phyloP scores from a whole-genome alignment of 805 yeast genomes.

The Wickerhamiella hasegawae region DNA sequence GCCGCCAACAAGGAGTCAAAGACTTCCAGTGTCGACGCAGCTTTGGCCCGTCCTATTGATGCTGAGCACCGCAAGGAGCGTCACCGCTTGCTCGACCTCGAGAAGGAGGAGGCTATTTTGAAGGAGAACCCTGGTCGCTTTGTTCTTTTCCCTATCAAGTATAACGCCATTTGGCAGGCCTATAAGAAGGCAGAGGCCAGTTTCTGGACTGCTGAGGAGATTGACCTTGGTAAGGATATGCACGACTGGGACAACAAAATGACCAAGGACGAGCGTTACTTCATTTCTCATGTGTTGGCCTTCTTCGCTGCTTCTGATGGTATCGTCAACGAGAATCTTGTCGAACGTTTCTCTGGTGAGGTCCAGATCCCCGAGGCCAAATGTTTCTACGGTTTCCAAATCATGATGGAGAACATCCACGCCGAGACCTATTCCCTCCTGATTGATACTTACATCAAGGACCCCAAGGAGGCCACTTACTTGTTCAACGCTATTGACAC shows the following conservation, averaged over 20 bases:
- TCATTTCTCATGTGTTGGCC: constrained; percentile 84
- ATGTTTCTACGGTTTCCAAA: constrained; percentile 98
- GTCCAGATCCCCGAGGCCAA: constrained; percentile 96
- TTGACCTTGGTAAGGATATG: constrained; percentile 81
- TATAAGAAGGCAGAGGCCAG: constrained; percentile 98
- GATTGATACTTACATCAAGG: constrained; percentile 91
- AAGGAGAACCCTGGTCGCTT: constrained; percentile 74
- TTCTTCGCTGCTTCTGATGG: constrained; percentile 99
- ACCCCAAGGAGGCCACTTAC: constrained; percentile 80
- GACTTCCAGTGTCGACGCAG: constrained; percentile 7
- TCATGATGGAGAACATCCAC: constrained; percentile 98
- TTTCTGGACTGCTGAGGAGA: constrained; percentile 99
- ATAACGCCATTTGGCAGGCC: constrained; percentile 97
- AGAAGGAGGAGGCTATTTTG: constrained; percentile 80
- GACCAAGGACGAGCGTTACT: constrained; percentile 83
- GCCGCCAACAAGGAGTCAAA: constrained; percentile 24
- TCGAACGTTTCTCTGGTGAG: constrained; percentile 93
- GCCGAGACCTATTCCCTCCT: constrained; percentile 92
- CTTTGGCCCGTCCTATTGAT: constrained; percentile 12
- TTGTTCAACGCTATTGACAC: constrained; percentile 91
- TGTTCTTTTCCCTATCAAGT: constrained; percentile 89
- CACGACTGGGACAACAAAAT: constrained; percentile 85
- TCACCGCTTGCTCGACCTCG: constrained; percentile 44
- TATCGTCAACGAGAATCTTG: constrained; percentile 92
- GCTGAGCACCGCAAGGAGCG: constrained; percentile 18